A percentile compares a stretch with the other conserved stretches of the same genome.
Conservation (phyloP, 164 flowering plant species). For the Aristolochia fimbriata region DNA sequence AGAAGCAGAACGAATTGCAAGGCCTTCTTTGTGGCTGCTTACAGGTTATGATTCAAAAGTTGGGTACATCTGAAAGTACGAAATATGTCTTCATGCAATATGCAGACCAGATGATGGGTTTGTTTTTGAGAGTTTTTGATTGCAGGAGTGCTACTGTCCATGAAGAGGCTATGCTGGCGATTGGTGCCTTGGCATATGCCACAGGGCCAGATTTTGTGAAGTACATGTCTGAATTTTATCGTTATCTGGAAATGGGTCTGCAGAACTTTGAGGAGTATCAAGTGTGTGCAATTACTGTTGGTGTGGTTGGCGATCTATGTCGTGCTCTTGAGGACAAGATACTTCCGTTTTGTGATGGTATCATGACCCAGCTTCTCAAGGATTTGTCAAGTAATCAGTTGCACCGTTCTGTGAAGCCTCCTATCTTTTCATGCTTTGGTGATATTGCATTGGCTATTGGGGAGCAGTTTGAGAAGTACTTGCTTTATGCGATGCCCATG, state of each 20-base stretch:
- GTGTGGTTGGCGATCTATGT: constrained; percentile 56
- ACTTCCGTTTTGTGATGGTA: constrained; percentile 54
- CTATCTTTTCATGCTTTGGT: constrained; percentile 57
- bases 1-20: constrained; percentile 46
- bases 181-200: constrained; percentile 56
- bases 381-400: constrained; percentile 50
- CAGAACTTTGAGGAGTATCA: constrained; percentile 66
- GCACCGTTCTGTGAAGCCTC: constrained; percentile 58
- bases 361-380: constrained; percentile 57
- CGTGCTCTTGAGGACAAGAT: constrained; percentile 51
- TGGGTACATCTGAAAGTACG: constrained; percentile 37
- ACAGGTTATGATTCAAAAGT: constrained; percentile 52
- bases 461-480: constrained; percentile 56
- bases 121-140: constrained; percentile 48
- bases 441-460: constrained; percentile 62
- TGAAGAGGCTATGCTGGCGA: constrained; percentile 63
- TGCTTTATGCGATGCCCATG: constrained; percentile 64
- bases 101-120: constrained; percentile 55
- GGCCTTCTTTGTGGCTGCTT: constrained; percentile 60
- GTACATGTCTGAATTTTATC: constrained; percentile 49
- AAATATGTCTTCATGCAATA: constrained; percentile 38
- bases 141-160: constrained; percentile 51
- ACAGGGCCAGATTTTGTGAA: constrained; percentile 41
- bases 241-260: constrained; percentile 55
- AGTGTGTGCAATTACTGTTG: constrained; percentile 54